Evolutionary conservation across 2,329 filamentous ascomycete genomes (phyloP), one percentile per base, ranked within the genome.

Genomic region (Sporothrix humicola): DNA sequence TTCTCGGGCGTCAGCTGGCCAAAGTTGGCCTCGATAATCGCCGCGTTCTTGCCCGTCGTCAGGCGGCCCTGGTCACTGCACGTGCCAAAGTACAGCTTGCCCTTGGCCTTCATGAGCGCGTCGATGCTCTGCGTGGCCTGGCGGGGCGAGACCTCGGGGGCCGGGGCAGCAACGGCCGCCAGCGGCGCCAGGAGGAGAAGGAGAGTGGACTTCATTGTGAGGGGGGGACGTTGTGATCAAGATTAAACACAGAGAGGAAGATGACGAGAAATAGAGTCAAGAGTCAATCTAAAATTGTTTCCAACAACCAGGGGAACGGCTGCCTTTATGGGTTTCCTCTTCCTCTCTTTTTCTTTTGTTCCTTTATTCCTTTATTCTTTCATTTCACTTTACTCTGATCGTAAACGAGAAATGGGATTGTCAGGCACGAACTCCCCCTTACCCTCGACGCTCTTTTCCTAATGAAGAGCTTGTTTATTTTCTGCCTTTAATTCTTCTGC

Each of bases 1-100:
- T 93, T 92, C 83, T 92, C 91, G 1, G 87, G 86, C 0, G 90
- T 91, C 26, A 92, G 83, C 79, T 89, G 87, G 23, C 90, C 89
- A 75, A 92, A 92, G 80, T 91, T 83, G 71, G 84, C 82, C 75
- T 86, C 85, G 80, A 92, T 88, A 78, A 91, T 85, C 73, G 84
- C 84, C n/a, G 84, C 84, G 74, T 86, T 88, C 76, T 85, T 83
- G 72, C 82, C 84, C 10, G 82, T 79, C 48, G 79, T 82, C 3
- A 92, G 84, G 12, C 82, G 84, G 75, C 82, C 82, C 78, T 87
- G 83, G 78, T 92, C 90, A 1, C 87, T 84, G 72, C 83, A 84
- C 15, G 85, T 86, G 76, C 91, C 91, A 72, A 87, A 88, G 82
- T 92, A 93, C 76, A 87, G 84, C 83, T 92, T 92, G 75, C 90